Evolutionary conservation across 768 basidiomycete genomes (phyloP), one percentile per base, ranked within the genome.

Genomic region (Gloeophyllum trabeum): DNA sequence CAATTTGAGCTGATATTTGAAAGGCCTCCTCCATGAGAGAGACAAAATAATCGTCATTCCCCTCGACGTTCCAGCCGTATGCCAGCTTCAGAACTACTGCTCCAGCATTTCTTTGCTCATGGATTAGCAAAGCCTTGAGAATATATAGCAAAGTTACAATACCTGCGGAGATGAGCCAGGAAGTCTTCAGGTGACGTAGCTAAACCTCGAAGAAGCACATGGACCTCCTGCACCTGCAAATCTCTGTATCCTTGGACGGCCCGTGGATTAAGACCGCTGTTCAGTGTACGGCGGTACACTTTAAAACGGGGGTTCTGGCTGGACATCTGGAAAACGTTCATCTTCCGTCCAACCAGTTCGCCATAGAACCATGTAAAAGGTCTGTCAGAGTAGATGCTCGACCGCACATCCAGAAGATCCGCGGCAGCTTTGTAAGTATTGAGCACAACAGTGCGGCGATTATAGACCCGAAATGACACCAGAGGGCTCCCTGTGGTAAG

Each of bases 31-130:
- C n/a, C 10, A 28, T 22, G 7, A 30, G 16, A 7, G 7, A 16
- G 10, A 47, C 20, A 34, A 44, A 39, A 1, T 18, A 22, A 30
- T 47, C 46, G 22, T 44, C 18, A 19, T 43, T 43, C 14, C 12
- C 20, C 18, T n/a, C 7, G 24, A 45, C 20, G 20, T 18, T 1
- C 16, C 41, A 45, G 20, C 44, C 44, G 34, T 45, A 45, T 16
- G 44, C 40, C 21, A 45, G 23, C 6, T 35, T n/a, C 44, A 45
- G 34, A 21, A 42, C 35, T 20, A 42, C 41, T 2, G 26, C 30
- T 1, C 21, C 41, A 6, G 41, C 36, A 19, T 38, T n/a, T 19
- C 36, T 38, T n/a, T 16, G 28, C 10, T 7, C 16, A 30, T 30
- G 28, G n/a, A n/a, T n/a, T n/a, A n/a, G n/a, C n/a, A n/a, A n/a